Evolutionary conservation across 2,329 filamentous ascomycete genomes (phyloP), one percentile per base, ranked within the genome.

Genomic region (Botrytis cinerea): DNA sequence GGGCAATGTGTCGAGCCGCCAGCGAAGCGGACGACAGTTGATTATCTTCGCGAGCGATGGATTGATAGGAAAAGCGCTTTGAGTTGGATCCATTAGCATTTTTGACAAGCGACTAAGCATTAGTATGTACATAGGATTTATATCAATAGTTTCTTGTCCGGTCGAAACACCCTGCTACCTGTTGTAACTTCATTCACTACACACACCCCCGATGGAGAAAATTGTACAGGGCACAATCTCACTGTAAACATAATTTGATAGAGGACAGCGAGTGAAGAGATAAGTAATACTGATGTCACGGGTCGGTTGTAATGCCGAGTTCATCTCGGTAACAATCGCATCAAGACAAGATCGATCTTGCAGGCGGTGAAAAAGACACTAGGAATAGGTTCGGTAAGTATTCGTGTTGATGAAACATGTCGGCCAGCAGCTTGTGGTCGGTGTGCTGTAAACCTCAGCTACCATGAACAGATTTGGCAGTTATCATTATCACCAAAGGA

Each of bases 91-190:
- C 12, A 40, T 46, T 35, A 40, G 35, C 66, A 38, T 57, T 68
- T 12, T 38, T 10, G 32, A 46, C 66, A 54, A 68, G n/a, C 38
- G 51, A 22, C 3, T 54, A 35, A 25, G 66, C 32, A 22, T 51
- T 14, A 22, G 22, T n/a, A 54, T 68, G 35, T 6, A 68, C 25
- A 46, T n/a, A 54, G 66, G n/a, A 68, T 54, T 40, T 46, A 22
- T 32, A 68, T 57, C 12, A 68, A 43, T 22, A 68, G 5, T 68
- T 57, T 68, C 38, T 20, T 68, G 45, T 46, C 48, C 16, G 48
- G 46, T 16, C 38, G 45, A 35, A 57, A 22, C 20, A 68, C 66
- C 7, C 22, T 57, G 14, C 35, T 35, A 7, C 48, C 35, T 9
- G 57, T 68, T 10, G 32, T 40, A 25, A 57, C 10, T 18, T 57